Evolutionary conservation across 768 basidiomycete species (phyloP).

Genomic region (Trametes cubensis): DNA sequence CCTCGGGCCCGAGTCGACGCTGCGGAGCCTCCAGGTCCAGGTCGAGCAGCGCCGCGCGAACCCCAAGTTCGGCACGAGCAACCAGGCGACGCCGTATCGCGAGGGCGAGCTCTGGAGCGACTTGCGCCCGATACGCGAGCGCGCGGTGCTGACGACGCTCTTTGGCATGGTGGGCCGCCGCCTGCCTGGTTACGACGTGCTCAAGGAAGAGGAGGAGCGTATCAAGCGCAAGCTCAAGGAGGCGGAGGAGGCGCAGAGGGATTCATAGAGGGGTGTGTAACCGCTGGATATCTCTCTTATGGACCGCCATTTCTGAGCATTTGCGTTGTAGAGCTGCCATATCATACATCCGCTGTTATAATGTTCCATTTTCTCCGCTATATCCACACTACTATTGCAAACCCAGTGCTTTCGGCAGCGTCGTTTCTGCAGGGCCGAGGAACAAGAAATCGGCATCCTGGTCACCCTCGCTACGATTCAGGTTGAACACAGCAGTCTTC

Average conservation of each 20-base stretch:
- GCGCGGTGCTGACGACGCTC: conserved; percentile 51
- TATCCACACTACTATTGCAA: conserved; percentile 16
- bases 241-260: neutral
- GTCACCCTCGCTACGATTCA: conserved; percentile 39
- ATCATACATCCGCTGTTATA: conserved; percentile 12
- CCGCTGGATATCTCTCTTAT: neutral
- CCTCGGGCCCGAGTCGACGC: conserved; percentile 21
- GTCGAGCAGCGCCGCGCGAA: conserved; percentile 14
- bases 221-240: conserved; percentile 13
- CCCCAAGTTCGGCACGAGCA: conserved; percentile 27
- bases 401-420: conserved; percentile 44
- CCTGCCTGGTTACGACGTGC: conserved; percentile 49
- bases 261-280: neutral
- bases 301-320: neutral
- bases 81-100: neutral
- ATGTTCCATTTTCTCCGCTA: neutral
- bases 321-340: neutral
- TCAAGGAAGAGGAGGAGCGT: conserved; percentile 44
- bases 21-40: conserved; percentile 23
- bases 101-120: conserved; percentile 37
- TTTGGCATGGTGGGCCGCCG: conserved; percentile 48
- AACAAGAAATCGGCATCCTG: conserved; percentile 53
- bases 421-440: conserved; percentile 51
- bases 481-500: conserved; percentile 41
- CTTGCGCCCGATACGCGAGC: conserved; percentile 38